These are phyloP conservation scores for Aspergillus nidulans DNA, from an alignment of 495 filamentous ascomycete species.

Conservation along the genomic window DNA sequence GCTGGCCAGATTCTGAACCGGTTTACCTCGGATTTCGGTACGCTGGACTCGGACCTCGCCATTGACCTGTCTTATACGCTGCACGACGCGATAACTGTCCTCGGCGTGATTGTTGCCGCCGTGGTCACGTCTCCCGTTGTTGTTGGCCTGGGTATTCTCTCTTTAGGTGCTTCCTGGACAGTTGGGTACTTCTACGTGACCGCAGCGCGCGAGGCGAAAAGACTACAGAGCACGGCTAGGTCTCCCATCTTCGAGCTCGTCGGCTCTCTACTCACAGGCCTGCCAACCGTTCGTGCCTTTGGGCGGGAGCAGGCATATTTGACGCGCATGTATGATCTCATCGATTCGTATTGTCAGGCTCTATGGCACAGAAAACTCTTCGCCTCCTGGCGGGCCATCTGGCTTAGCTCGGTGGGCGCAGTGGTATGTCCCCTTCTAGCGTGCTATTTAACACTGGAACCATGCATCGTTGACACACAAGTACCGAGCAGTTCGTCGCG, in stretches of 20 bases:
- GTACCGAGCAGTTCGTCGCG: constrained; percentile 38
- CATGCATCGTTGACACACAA: constrained; percentile 22
- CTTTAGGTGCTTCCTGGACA: neutral
- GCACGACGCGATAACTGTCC: constrained; percentile 35
- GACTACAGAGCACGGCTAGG: constrained; percentile 68
- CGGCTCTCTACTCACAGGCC: constrained; percentile 62
- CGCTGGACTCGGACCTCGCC: constrained; percentile 61
- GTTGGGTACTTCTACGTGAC: constrained; percentile 58
- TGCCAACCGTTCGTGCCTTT: constrained; percentile 73
- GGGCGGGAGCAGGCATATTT: constrained; percentile 60
- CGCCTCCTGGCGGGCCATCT: constrained; percentile 64
- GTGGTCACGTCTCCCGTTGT: constrained; percentile 30
- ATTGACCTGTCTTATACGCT: constrained; percentile 54
- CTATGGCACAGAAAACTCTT: constrained; percentile 68
- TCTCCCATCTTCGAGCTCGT: constrained; percentile 78
- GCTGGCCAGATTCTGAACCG: constrained; percentile 74
- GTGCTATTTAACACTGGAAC: too few relatives aligned
- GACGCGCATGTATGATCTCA: constrained; percentile 57
- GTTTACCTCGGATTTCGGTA: constrained; percentile 73
- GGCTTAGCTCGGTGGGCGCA: constrained; percentile 14
- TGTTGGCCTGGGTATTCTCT: constrained; percentile 18
- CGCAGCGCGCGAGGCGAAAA: constrained; percentile 71
- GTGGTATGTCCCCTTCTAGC: constrained; percentile 28
- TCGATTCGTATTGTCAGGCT: constrained; percentile 60
- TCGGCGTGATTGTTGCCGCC: constrained; percentile 32